Evolutionary conservation across 192 early-diverging fungal genomes (phyloP), one percentile per base, ranked within the genome.

Genomic region (Linnemannia elongata): DNA sequence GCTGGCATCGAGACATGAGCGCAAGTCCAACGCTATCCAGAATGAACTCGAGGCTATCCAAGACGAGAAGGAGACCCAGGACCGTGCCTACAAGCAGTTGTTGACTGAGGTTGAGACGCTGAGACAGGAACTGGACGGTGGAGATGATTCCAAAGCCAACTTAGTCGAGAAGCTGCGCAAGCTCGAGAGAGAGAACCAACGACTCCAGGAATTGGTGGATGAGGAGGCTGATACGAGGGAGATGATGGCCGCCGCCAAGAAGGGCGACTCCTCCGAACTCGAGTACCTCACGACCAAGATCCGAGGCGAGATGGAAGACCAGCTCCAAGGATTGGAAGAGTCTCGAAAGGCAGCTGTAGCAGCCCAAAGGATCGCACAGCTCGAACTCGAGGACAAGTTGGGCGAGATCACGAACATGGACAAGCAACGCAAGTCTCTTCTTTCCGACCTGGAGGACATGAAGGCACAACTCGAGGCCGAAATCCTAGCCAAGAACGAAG

Each of bases 381-480:
- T 95, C 77, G 97, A 97, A 80, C 79, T 95, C 52, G 97, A 97
- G 75, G 95, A 96, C 83, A 95, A 94, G 90, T 88, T 91, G 60
- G 90, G 92, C 78, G 95, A 95, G 79, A 89, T 96, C 66, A 87
- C 90, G 15, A 93, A 93, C 44, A 71, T 93, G 71, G 97, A 97
- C 74, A 90, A 94, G 69, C 91, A 91, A 72, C 91, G 90, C 52
- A 90, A 90, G 74, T 88, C 93, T 15, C 76, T 94, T n/a, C 92
- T 93, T 75, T 41, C 89, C 0, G 94, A 95, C 72, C 79, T 94
- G 13, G 92, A 93, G 22, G 93, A 96, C 36, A 79, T 95, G 63
- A 92, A 93, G 87, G 63, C 82, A 8, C 88, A 88, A 20, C 87
- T 96, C 24, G 95, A 96, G 86, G 88, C 90, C 3, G 95, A 96